Percentiles rank a stretch among this genome's conserved stretches.
phyloP scores from a whole-genome alignment of 176 grass and related monocot genomes.

The Carex parvula region DNA sequence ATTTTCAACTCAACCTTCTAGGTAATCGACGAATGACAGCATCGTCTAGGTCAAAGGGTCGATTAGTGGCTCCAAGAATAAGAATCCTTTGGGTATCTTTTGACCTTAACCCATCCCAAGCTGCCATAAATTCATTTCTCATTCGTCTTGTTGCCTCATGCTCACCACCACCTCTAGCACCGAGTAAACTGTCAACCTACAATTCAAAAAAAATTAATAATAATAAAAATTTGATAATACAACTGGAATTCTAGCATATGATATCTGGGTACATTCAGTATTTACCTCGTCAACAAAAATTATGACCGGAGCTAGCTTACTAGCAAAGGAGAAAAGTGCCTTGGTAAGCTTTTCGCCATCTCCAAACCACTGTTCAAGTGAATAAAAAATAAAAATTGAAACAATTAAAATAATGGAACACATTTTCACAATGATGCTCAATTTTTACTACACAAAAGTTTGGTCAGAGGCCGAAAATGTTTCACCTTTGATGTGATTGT shows the following conservation, averaged over 20 bases:
- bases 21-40: slow-evolving; percentile 92
- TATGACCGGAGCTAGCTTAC: slow-evolving; percentile 72
- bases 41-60: slow-evolving; percentile 97
- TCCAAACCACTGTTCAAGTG: slow-evolving; percentile 88
- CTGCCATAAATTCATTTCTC: slow-evolving; percentile 97
- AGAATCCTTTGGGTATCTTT: slow-evolving; percentile 92
- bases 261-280: slow-evolving; percentile 20
- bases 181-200: slow-evolving; percentile 94
- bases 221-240: neutral
- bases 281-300: slow-evolving; percentile 97
- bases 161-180: slow-evolving; percentile 91
- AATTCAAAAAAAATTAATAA: slow-evolving; percentile 13
- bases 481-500: slow-evolving; percentile 92
- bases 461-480: neutral
- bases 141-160: slow-evolving; percentile 98
- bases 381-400: slow-evolving; percentile 30
- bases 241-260: neutral
- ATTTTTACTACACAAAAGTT: slow-evolving; percentile 1
- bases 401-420: slow-evolving; percentile 12
- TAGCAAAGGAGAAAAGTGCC: slow-evolving; percentile 96
- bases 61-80: slow-evolving; percentile 92
- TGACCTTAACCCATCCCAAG: slow-evolving; percentile 90
- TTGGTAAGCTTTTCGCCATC: slow-evolving; percentile 97
- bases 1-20: slow-evolving; percentile 53
- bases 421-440: neutral